Evolutionary conservation across 495 filamentous ascomycete genomes (phyloP).

Genomic region (Aspergillus ostianus): DNA sequence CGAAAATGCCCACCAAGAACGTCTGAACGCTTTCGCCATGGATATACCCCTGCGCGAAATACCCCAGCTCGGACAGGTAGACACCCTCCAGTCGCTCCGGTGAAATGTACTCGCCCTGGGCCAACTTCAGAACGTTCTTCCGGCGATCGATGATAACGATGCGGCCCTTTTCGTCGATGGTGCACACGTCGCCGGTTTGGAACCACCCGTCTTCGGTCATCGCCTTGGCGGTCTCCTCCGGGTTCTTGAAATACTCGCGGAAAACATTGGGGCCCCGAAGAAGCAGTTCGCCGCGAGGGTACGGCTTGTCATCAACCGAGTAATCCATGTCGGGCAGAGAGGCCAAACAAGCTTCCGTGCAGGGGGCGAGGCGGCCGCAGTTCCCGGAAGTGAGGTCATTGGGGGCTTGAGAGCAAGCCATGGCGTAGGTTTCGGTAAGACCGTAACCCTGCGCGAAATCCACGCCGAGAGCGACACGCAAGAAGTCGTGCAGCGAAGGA

Average conservation of each 20-base stretch:
- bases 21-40: slow-evolving; percentile 88
- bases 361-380: slow-evolving; percentile 68
- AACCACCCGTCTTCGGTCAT: slow-evolving; percentile 94
- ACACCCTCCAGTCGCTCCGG: slow-evolving; percentile 97
- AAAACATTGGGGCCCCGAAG: slow-evolving; percentile 78
- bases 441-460: slow-evolving; percentile 89
- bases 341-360: slow-evolving; percentile 73
- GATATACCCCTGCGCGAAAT: slow-evolving; percentile 78
- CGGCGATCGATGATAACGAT: slow-evolving; percentile 93
- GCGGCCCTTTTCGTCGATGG: slow-evolving; percentile 79
- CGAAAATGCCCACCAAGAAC: slow-evolving; percentile 83
- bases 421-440: slow-evolving; percentile 91
- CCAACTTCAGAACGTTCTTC: slow-evolving; percentile 97
- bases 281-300: slow-evolving; percentile 87
- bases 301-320: slow-evolving; percentile 83
- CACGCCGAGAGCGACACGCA: slow-evolving; percentile 78
- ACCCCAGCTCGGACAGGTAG: slow-evolving; percentile 73
- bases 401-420: slow-evolving; percentile 62
- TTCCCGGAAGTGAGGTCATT: slow-evolving; percentile 76
- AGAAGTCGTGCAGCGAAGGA: slow-evolving; percentile 81
- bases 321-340: slow-evolving; percentile 97
- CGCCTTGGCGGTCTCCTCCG: slow-evolving; percentile 79
- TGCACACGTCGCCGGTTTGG: slow-evolving; percentile 87
- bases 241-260: slow-evolving; percentile 82
- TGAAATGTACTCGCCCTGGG: slow-evolving; percentile 97